These are phyloP conservation scores for Jaapia argillacea DNA, from an alignment of 768 basidiomycete species.

Conservation along the genomic window DNA sequence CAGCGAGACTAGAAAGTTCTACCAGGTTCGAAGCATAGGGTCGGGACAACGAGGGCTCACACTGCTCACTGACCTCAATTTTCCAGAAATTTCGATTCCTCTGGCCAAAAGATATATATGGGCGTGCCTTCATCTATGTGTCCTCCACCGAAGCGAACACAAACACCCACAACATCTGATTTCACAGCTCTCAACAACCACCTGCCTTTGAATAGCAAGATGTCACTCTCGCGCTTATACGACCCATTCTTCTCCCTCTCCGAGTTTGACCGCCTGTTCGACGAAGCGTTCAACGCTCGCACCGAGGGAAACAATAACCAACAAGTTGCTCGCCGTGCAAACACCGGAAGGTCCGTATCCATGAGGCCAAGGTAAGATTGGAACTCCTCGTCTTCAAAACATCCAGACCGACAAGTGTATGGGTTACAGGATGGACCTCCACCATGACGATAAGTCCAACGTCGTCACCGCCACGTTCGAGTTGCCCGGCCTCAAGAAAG, in stretches of 20 bases:
- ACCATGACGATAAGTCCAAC: slow-evolving; percentile 36
- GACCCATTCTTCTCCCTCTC: slow-evolving; percentile 27
- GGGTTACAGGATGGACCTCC: slow-evolving; percentile 39
- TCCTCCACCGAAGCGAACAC: background rate
- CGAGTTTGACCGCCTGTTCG: slow-evolving; percentile 33
- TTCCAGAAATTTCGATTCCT: background rate
- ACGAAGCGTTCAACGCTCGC: slow-evolving; percentile 23
- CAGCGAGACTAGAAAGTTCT: background rate
- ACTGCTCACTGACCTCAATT: background rate
- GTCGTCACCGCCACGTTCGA: slow-evolving; percentile 47
- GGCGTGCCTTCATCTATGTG: background rate
- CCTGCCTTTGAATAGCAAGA: slow-evolving; percentile 3
- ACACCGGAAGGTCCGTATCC: slow-evolving; percentile 1
- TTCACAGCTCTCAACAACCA: background rate
- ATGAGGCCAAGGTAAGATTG: slow-evolving; percentile 10
- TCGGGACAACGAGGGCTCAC: background rate
- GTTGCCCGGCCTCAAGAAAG: slow-evolving; percentile 42
- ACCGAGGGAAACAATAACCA: background rate
- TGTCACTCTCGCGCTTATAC: slow-evolving; percentile 25
- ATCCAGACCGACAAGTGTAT: background rate
- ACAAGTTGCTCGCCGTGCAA: background rate
- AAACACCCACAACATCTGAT: background rate
- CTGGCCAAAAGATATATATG: background rate
- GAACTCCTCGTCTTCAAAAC: background rate
- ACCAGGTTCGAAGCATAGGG: background rate